Evolutionary conservation across 2,329 filamentous ascomycete species (phyloP).

Genomic region (Claviceps fusiformis): DNA sequence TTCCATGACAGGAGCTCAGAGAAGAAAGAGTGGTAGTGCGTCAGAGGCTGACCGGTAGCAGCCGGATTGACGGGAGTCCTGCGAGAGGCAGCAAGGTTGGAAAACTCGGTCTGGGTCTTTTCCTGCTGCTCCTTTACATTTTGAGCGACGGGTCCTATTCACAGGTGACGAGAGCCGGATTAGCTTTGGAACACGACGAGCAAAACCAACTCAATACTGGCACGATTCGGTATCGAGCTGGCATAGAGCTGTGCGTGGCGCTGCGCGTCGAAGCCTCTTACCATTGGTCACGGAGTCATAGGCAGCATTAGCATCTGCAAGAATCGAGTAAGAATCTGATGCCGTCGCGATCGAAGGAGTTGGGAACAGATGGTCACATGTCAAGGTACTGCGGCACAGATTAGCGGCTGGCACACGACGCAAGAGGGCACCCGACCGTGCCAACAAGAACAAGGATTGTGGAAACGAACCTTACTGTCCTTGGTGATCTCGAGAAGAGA

Average conservation of each 20-base stretch:
- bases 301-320: constrained; percentile 33
- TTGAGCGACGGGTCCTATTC: constrained; percentile 42
- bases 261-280: neutral
- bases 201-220: constrained; percentile 9
- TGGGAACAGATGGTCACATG: constrained; percentile 1
- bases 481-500: constrained; percentile 33
- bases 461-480: constrained; percentile 38
- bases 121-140: constrained; percentile 42
- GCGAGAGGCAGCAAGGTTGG: constrained; percentile 43
- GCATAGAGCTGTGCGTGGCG: too few species aligned
- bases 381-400: neutral
- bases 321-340: neutral
- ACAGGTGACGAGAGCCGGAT: neutral
- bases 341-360: constrained; percentile 1
- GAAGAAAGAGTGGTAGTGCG: constrained; percentile 60
- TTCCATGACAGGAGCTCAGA: constrained; percentile 56
- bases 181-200: constrained; percentile 1
- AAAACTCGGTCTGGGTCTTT: constrained; percentile 42
- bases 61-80: constrained; percentile 38
- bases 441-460: constrained; percentile 4
- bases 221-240: neutral
- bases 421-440: neutral
- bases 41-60: constrained; percentile 49
- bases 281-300: constrained; percentile 35
- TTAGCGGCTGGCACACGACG: neutral